A percentile compares a stretch with the other conserved stretches of the same genome.
These are phyloP conservation scores for Psilocybe azurescens DNA, from an alignment of 768 basidiomycete species.

Conservation along the genomic window DNA sequence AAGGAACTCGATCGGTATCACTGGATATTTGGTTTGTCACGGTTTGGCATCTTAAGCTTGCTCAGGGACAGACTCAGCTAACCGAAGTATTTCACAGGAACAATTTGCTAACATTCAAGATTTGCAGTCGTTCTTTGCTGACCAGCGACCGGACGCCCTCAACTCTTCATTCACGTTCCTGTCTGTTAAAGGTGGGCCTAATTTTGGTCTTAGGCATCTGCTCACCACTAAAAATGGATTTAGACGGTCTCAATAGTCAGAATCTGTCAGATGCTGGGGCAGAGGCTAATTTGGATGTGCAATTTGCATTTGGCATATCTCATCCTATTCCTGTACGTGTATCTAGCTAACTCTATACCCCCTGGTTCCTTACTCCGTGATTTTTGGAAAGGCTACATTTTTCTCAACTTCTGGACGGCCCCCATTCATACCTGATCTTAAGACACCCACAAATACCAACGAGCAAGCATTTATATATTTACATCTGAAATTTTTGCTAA, in stretches of 20 bases:
- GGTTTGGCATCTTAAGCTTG: not conserved
- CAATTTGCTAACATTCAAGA: slow-evolving; percentile 60
- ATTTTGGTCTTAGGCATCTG: not conserved
- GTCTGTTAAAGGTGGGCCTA: slow-evolving; percentile 55
- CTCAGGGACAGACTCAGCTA: not conserved
- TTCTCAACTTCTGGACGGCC: slow-evolving; percentile 68
- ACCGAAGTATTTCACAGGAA: slow-evolving; percentile 24
- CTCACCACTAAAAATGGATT: not conserved
- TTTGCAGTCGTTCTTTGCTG: slow-evolving; percentile 53
- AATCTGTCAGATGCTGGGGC: slow-evolving; percentile 52
- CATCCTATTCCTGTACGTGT: slow-evolving; percentile 33
- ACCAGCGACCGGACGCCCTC: slow-evolving; percentile 52
- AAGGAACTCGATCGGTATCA: slow-evolving; percentile 58
- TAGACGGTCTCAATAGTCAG: slow-evolving; percentile 70
- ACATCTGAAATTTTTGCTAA: not conserved
- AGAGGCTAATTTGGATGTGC: slow-evolving; percentile 73
- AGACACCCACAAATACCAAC: slow-evolving; percentile 44
- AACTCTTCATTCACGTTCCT: slow-evolving; percentile 57
- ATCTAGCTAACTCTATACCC: not conserved
- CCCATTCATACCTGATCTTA: slow-evolving; percentile 56
- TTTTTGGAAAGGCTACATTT: slow-evolving; percentile 44
- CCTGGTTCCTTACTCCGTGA: not conserved
- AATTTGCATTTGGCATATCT: slow-evolving; percentile 69
- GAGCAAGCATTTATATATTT: slow-evolving; percentile 28
- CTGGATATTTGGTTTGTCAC: slow-evolving; percentile 46